Conservation (phyloP, 495 filamentous ascomycete species). For the Podospora bellae-mahoneyi region DNA sequence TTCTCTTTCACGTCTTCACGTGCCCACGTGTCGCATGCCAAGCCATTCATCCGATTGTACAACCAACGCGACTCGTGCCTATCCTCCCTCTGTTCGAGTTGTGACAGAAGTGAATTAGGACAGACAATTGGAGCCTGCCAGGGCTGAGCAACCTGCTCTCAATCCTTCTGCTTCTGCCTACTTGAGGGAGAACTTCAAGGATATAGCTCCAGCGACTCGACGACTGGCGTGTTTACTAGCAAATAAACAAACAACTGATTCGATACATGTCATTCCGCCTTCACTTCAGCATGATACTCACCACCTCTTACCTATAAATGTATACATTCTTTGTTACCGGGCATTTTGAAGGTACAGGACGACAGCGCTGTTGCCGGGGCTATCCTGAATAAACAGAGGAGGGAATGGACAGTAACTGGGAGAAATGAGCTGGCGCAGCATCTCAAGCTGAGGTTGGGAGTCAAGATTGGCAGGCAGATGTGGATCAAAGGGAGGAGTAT, state of each 20-base stretch:
- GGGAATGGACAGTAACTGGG: conserved; percentile 24
- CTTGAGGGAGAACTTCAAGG: background rate
- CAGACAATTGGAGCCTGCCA: background rate
- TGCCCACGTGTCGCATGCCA: conserved; percentile 5
- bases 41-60: background rate
- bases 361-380: conserved; percentile 39
- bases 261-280: background rate
- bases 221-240: background rate
- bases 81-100: background rate
- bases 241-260: background rate
- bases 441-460: conserved; percentile 61
- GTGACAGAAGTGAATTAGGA: background rate
- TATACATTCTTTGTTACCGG: conserved; percentile 57
- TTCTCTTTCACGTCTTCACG: background rate
- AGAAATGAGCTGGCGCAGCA: conserved; percentile 22
- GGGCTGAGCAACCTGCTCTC: background rate
- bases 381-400: conserved; percentile 27
- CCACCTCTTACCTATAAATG: conserved; percentile 26
- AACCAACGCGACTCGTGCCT: conserved; percentile 9
- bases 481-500: conserved; percentile 75
- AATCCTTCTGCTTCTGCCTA: background rate
- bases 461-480: conserved; percentile 69
- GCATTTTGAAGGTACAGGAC: conserved; percentile 64
- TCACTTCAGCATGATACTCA: background rate
- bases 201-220: background rate